Evolutionary conservation across 805 yeast genomes (phyloP).

Genomic region (Barnettozyma sucrosica): DNA sequence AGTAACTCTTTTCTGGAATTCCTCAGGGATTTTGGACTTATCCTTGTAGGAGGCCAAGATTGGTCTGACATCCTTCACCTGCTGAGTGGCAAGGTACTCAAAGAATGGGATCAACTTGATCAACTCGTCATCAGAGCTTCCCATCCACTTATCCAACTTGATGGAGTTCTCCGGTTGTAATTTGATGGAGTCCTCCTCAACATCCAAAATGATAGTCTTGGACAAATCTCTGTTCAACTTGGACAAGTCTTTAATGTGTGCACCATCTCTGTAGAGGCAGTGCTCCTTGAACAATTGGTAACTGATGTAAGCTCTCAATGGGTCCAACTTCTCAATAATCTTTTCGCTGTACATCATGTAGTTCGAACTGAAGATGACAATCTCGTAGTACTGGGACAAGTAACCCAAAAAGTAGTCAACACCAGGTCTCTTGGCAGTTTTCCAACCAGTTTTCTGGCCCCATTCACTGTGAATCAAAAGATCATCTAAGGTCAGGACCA

Average conservation of each 20-base stretch:
- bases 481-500: conserved; percentile 87
- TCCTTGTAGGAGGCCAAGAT: conserved; percentile 68
- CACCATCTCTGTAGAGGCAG: conserved; percentile 79
- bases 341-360: conserved; percentile 81
- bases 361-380: conserved; percentile 83
- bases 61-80: conserved; percentile 83
- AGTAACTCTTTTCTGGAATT: conserved; percentile 73
- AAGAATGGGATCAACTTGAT: conserved; percentile 83
- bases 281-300: conserved; percentile 89
- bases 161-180: conserved; percentile 95
- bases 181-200: conserved; percentile 62
- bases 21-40: conserved; percentile 63
- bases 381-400: conserved; percentile 91
- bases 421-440: conserved; percentile 98
- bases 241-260: conserved; percentile 81
- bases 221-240: conserved; percentile 86
- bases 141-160: conserved; percentile 80
- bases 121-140: conserved; percentile 74
- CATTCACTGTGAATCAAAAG: conserved; percentile 86
- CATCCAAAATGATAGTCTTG: conserved; percentile 77
- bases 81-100: conserved; percentile 89
- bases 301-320: conserved; percentile 82
- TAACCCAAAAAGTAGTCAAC: conserved; percentile 94
- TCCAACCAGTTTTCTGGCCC: conserved; percentile 92
- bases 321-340: conserved; percentile 85